Conservation (phyloP, 2,329 filamentous ascomycete species). For the Aspergillus luchuensis region DNA sequence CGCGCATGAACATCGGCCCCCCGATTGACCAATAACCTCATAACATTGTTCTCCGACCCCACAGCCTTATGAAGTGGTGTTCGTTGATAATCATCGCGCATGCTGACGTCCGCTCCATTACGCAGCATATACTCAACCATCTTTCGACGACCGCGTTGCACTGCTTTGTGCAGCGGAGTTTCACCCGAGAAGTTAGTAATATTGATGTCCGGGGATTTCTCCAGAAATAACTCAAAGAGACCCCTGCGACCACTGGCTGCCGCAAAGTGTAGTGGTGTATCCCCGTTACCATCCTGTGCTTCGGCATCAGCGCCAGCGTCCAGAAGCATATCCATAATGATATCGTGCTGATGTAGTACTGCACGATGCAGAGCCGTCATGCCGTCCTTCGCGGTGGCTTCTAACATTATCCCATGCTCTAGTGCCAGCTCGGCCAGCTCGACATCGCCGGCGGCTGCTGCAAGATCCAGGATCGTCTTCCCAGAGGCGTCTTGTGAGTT, state of each 20-base stretch:
- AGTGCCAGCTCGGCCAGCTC: conserved; percentile 21
- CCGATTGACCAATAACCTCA: conserved; percentile 25
- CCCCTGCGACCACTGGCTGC: conserved; percentile 19
- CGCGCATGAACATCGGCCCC: conserved; percentile 20
- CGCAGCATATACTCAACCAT: conserved; percentile 32
- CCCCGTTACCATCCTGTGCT: conserved; percentile 28
- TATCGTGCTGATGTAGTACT: conserved; percentile 25
- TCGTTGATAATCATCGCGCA: conserved; percentile 26
- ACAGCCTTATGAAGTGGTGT: conserved; percentile 27
- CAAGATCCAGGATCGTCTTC: conserved; percentile 24
- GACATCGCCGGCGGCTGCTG: conserved; percentile 20
- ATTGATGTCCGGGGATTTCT: conserved; percentile 28
- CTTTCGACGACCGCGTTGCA: conserved; percentile 29
- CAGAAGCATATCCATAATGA: conserved; percentile 29
- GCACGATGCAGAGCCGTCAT: conserved; percentile 26
- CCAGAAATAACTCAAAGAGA: conserved; percentile 25
- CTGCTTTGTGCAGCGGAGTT: conserved; percentile 33
- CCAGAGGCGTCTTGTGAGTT: conserved; percentile 24
- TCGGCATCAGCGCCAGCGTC: conserved; percentile 27
- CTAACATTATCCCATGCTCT: conserved; percentile 17
- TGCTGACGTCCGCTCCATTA: conserved; percentile 27
- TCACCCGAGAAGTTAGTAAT: conserved; percentile 29
- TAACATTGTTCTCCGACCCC: conserved; percentile 21
- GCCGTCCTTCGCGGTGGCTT: conserved; percentile 21
- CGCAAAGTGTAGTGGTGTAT: conserved; percentile 28